Evolutionary conservation across 2,329 filamentous ascomycete genomes (phyloP).

Genomic region (Diplodia sapinea): DNA sequence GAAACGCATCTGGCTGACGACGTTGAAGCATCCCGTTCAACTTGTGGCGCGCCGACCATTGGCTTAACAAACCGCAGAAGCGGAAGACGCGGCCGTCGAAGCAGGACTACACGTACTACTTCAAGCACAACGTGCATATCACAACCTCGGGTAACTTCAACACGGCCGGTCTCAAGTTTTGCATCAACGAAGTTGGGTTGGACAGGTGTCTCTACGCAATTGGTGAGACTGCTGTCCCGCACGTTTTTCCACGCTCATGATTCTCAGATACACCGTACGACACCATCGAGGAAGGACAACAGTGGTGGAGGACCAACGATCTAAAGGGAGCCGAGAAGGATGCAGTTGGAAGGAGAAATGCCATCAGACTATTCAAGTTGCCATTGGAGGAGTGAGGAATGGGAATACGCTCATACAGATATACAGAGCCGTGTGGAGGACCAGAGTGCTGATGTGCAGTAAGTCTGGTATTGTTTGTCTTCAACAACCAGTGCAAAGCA

Average conservation of each 20-base stretch:
- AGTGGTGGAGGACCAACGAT: constrained; percentile 38
- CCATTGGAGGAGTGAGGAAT: constrained; percentile 34
- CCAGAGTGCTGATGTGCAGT: too few species aligned
- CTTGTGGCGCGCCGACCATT: constrained; percentile 47
- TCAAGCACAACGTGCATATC: constrained; percentile 51
- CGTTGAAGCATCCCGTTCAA: constrained; percentile 50
- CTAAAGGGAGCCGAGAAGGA: constrained; percentile 23
- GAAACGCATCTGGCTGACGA: background rate
- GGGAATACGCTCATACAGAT: too few species aligned
- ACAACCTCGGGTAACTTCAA: constrained; percentile 53
- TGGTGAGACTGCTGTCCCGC: constrained; percentile 36
- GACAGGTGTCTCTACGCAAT: constrained; percentile 52
- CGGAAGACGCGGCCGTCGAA: constrained; percentile 43
- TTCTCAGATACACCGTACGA: constrained; percentile 41
- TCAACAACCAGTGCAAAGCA: too few species aligned
- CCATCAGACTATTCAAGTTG: constrained; percentile 50
- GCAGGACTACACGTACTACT: constrained; percentile 47
- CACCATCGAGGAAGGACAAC: constrained; percentile 39
- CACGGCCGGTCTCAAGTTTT: constrained; percentile 50
- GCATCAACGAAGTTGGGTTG: constrained; percentile 48
- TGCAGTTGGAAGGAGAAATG: constrained; percentile 55
- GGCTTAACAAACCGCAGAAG: constrained; percentile 54
- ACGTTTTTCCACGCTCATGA: rapidly evolving
- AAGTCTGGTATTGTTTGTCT: too few species aligned
- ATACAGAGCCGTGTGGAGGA: too few species aligned